Conservation (phyloP, 2,329 filamentous ascomycete genomes). For the Trichoderma lentiforme region DNA sequence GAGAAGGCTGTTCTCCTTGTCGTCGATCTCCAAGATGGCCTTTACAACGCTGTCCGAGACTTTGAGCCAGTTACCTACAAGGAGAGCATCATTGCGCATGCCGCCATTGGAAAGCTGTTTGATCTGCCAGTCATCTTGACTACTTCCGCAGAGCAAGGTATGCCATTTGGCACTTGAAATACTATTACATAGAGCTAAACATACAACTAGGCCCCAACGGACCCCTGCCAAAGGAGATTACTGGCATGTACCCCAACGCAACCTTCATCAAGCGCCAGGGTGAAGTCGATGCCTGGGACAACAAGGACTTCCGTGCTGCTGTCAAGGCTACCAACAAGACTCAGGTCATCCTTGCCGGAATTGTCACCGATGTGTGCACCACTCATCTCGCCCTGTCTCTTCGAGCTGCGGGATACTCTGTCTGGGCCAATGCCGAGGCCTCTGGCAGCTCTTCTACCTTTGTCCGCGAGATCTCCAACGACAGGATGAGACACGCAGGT, state of each 20-base stretch:
- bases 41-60: conserved; percentile 54
- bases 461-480: conserved; percentile 50
- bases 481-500: conserved; percentile 63
- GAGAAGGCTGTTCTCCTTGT: conserved; percentile 31
- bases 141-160: conserved; percentile 60
- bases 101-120: conserved; percentile 60
- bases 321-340: conserved; percentile 62
- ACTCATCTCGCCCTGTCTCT: conserved; percentile 72
- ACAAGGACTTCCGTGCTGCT: conserved; percentile 62
- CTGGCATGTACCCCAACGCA: conserved; percentile 59
- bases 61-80: conserved; percentile 63
- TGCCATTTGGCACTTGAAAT: neutral
- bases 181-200: neutral
- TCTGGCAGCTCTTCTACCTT: conserved; percentile 62
- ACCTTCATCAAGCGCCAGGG: conserved; percentile 66
- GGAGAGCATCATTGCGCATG: conserved; percentile 65
- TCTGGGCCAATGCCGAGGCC: conserved; percentile 71
- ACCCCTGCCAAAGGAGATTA: conserved; percentile 47
- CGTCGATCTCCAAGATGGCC: conserved; percentile 38
- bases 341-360: conserved; percentile 70
- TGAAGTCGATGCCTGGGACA: conserved; percentile 77
- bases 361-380: conserved; percentile 73
- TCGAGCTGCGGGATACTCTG: conserved; percentile 66
- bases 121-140: conserved; percentile 67
- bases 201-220: conserved; percentile 62